phyloP scores from a whole-genome alignment of 140 eudicot species.

The Cichorium intybus region DNA sequence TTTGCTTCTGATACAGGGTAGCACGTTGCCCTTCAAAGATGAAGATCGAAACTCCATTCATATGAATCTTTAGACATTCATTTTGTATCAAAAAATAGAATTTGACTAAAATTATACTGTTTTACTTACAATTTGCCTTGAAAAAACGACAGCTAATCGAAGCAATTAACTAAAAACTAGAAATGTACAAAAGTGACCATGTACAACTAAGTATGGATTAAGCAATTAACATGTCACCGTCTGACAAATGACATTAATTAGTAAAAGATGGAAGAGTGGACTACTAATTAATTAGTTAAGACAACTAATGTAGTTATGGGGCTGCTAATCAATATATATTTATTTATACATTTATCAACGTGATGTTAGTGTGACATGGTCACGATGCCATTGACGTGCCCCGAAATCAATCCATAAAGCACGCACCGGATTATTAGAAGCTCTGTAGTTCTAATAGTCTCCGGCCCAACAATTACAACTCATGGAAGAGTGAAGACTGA shows the following conservation, averaged over 20 bases:
- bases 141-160: no score
- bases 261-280: background rate
- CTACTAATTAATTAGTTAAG: background rate
- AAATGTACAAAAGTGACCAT: background rate
- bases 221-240: background rate
- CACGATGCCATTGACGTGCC: background rate
- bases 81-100: no score
- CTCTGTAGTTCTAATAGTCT: background rate
- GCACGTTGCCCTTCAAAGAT: no score
- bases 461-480: no score
- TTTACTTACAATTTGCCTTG: no score
- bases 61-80: no score
- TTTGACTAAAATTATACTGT: no score
- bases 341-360: background rate
- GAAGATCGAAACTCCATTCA: no score
- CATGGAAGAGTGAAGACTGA: background rate
- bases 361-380: constrained; percentile 14
- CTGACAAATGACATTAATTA: background rate
- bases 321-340: background rate
- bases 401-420: background rate
- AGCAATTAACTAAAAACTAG: background rate
- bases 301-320: background rate
- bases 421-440: background rate
- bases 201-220: background rate
- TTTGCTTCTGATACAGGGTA: no score